phyloP scores from a whole-genome alignment of 1,284 basidiomycete species.

The Anthracocystis setariae region DNA sequence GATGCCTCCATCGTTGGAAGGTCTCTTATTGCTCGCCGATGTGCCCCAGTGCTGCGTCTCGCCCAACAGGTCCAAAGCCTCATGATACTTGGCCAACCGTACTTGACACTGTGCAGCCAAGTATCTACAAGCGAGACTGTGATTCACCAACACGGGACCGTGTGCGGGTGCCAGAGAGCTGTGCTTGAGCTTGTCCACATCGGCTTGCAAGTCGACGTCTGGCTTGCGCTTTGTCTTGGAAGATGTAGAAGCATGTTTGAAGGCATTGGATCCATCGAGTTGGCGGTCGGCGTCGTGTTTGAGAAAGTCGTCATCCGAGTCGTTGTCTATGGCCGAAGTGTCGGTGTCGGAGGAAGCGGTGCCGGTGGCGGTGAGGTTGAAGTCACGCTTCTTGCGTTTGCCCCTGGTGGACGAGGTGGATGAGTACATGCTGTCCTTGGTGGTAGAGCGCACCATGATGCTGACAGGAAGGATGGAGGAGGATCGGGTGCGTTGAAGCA shows the following conservation, averaged over 20 bases:
- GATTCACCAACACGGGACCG: slow-evolving; percentile 58
- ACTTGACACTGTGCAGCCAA: slow-evolving; percentile 90
- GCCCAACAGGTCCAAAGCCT: slow-evolving; percentile 91
- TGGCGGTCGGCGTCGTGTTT: not conserved
- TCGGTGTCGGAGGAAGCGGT: slow-evolving; percentile 44
- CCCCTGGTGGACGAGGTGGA: slow-evolving; percentile 35
- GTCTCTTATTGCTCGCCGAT: slow-evolving; percentile 40
- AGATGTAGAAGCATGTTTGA: not conserved
- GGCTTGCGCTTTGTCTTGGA: not conserved
- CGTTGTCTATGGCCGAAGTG: slow-evolving; percentile 11
- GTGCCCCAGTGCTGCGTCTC: slow-evolving; percentile 59
- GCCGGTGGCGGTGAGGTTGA: slow-evolving; percentile 59
- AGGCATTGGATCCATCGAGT: not conserved
- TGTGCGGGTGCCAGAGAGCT: slow-evolving; percentile 27
- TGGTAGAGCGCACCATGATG: slow-evolving; percentile 48
- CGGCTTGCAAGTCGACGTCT: slow-evolving; percentile 25
- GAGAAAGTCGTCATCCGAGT: slow-evolving; percentile 27
- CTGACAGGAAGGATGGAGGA: slow-evolving; percentile 42
- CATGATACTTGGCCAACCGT: slow-evolving; percentile 89
- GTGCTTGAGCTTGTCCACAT: slow-evolving; percentile 37
- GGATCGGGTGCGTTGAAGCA: slow-evolving; percentile 47
- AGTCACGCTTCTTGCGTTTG: slow-evolving; percentile 59
- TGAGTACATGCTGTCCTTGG: slow-evolving; percentile 36
- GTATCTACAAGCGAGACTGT: slow-evolving; percentile 60
- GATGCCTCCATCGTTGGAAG: slow-evolving; percentile 67